These are phyloP conservation scores for Sechiopsis laciniata DNA, from an alignment of 306 rosid species.

Conservation along the genomic window DNA sequence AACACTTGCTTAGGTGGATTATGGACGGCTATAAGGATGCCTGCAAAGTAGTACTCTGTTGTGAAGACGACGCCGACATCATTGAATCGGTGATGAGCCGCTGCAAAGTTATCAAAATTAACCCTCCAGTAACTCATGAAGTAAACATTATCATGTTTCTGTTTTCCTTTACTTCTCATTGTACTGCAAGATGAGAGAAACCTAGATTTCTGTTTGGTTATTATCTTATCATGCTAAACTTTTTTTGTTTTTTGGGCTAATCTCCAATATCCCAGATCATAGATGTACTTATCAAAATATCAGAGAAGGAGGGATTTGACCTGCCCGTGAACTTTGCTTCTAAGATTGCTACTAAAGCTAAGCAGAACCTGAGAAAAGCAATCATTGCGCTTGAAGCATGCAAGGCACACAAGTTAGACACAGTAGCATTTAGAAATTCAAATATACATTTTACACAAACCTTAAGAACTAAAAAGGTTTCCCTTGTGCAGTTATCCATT, in stretches of 20 bases:
- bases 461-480: conserved; percentile 19
- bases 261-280: conserved; percentile 42
- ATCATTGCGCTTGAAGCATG: conserved; percentile 83
- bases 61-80: conserved; percentile 53
- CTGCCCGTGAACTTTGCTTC: conserved; percentile 59
- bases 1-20: conserved; percentile 80
- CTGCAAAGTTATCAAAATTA: conserved; percentile 49
- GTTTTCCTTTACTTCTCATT: not conserved
- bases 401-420: conserved; percentile 67
- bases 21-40: conserved; percentile 69
- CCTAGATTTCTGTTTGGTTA: not conserved
- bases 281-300: conserved; percentile 65
- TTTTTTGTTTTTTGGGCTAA: not conserved
- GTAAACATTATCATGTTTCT: conserved; percentile 35
- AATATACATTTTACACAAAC: not conserved
- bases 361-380: conserved; percentile 75
- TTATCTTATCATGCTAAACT: conserved; percentile 1
- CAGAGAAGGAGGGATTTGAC: conserved; percentile 61
- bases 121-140: conserved; percentile 62
- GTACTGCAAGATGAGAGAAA: not conserved
- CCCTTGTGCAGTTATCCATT: conserved; percentile 68
- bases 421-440: not conserved
- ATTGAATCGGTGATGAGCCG: conserved; percentile 52
- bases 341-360: conserved; percentile 63
- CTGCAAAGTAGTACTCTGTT: conserved; percentile 63